Evolutionary conservation across 495 filamentous ascomycete genomes (phyloP).

Genomic region (Hypomontagnella submonticulosa): DNA sequence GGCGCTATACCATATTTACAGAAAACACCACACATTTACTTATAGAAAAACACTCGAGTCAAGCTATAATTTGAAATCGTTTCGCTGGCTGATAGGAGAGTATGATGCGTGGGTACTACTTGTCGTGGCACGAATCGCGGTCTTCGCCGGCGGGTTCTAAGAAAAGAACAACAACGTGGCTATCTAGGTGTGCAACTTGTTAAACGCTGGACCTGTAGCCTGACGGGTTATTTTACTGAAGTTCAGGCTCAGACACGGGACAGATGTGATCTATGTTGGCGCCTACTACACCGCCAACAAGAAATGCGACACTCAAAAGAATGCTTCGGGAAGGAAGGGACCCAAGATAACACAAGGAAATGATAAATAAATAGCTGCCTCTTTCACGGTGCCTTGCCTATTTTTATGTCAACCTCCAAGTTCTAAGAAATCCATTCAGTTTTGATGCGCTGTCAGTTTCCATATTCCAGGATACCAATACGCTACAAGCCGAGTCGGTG

Average conservation of each 20-base stretch:
- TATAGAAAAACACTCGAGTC: slow-evolving; percentile 34
- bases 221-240: slow-evolving; percentile 13
- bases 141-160: slow-evolving; percentile 16
- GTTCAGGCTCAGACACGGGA: slow-evolving; percentile 17
- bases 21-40: slow-evolving; percentile 19
- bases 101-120: slow-evolving; percentile 23
- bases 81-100: slow-evolving; percentile 17
- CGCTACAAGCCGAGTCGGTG: not conserved
- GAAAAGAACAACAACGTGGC: slow-evolving; percentile 32
- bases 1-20: slow-evolving; percentile 15
- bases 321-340: not conserved
- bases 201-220: slow-evolving; percentile 9
- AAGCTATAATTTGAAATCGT: slow-evolving; percentile 17
- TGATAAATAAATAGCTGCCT: slow-evolving; percentile 12
- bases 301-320: slow-evolving; percentile 9
- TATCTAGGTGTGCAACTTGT: slow-evolving; percentile 19
- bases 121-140: slow-evolving; percentile 40
- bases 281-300: slow-evolving; percentile 5
- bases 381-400: not conserved
- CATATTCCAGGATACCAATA: not conserved
- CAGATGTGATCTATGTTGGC: slow-evolving; percentile 23
- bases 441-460: not conserved
- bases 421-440: not conserved
- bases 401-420: not conserved
- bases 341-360: not conserved